Conservation (phyloP, 192 early-diverging fungal genomes). For the Podochytrium sp. region DNA sequence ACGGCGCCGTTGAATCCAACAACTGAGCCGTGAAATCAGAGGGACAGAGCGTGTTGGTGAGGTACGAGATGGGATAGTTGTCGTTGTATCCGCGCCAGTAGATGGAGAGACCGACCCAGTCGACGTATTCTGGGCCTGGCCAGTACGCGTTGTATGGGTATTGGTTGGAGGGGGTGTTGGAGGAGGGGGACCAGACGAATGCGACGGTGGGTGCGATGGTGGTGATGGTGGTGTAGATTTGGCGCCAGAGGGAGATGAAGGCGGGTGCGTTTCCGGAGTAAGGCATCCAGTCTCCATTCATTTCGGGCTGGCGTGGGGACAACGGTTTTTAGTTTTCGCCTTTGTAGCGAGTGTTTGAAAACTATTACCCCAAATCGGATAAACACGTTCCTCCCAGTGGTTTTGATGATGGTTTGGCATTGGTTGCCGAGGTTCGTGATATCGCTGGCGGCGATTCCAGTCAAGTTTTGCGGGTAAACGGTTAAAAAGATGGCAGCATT, state of each 20-base stretch:
- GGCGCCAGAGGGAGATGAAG: slow-evolving; percentile 5
- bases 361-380: not conserved
- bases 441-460: not conserved
- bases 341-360: not conserved
- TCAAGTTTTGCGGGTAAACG: slow-evolving; percentile 20
- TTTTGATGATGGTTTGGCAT: slow-evolving; percentile 3
- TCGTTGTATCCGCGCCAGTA: slow-evolving; percentile 18
- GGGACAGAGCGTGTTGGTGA: not conserved
- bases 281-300: slow-evolving; percentile 14
- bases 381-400: slow-evolving; percentile 4
- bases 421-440: slow-evolving; percentile 13
- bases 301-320: no score
- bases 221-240: not conserved
- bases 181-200: slow-evolving; percentile 11
- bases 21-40: slow-evolving; percentile 17
- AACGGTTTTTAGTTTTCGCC: not conserved
- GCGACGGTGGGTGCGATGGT: not conserved
- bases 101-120: slow-evolving; percentile 33
- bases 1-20: not conserved
- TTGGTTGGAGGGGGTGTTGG: not conserved
- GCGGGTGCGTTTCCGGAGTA: slow-evolving; percentile 1
- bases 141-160: slow-evolving; percentile 9
- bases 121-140: slow-evolving; percentile 35
- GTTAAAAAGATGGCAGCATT: slow-evolving; percentile 31
- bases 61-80: not conserved